phyloP scores from a whole-genome alignment of 2,329 filamentous ascomycete genomes.

The Hymenoscyphus infarciens region DNA sequence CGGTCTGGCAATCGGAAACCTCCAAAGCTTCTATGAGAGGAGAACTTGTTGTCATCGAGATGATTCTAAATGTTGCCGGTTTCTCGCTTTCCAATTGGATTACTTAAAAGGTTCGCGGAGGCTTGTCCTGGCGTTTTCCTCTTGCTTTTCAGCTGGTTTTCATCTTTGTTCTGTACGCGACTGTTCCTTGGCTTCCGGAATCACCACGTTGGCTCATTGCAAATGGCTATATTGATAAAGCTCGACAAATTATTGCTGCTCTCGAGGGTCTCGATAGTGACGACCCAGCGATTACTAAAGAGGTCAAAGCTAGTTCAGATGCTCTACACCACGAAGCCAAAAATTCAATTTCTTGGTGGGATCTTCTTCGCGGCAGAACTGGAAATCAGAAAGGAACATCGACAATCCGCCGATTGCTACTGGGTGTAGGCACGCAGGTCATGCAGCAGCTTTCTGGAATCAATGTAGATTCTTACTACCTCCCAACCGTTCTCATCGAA shows the following conservation, averaged over 20 bases:
- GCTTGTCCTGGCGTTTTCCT: constrained; percentile 35
- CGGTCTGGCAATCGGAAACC: constrained; percentile 49
- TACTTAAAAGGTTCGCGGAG: constrained; percentile 32
- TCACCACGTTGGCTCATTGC: constrained; percentile 72
- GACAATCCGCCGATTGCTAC: constrained; percentile 44
- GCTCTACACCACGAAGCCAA: constrained; percentile 40
- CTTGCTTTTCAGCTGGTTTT: constrained; percentile 37
- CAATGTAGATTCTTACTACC: constrained; percentile 37
- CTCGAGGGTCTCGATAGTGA: constrained; percentile 41
- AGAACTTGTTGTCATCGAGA: constrained; percentile 34
- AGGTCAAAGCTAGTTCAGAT: constrained; percentile 40
- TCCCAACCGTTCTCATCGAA: constrained; percentile 42
- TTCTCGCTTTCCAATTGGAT: constrained; percentile 48
- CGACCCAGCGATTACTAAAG: constrained; percentile 36
- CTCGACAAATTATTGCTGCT: constrained; percentile 48
- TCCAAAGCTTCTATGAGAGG: constrained; percentile 23
- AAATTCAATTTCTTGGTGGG: constrained; percentile 38
- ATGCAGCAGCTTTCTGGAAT: constrained; percentile 48
- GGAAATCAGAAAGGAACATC: constrained; percentile 32
- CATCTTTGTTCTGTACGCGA: constrained; percentile 36
- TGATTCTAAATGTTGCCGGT: constrained; percentile 51
- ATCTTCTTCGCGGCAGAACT: constrained; percentile 41
- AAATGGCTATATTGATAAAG: constrained; percentile 55
- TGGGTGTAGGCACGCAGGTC: constrained; percentile 46
- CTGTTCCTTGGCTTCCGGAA: constrained; percentile 55